Evolutionary conservation across 108 stramenopile species (phyloP), one percentile per base, ranked within the genome.

Genomic region (Bacterosira constricta): DNA sequence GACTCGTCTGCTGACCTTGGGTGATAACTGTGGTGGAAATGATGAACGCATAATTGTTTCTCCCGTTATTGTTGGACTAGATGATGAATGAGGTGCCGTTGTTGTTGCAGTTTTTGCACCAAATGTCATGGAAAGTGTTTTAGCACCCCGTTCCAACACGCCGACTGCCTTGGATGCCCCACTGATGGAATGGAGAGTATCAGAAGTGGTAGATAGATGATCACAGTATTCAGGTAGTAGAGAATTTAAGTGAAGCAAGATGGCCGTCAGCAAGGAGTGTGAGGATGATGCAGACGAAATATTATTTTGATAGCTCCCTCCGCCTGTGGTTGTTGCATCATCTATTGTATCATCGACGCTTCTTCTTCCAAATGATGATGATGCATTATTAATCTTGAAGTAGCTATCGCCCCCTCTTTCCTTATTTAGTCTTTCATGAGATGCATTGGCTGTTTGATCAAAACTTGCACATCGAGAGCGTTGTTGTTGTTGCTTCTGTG

Each of bases 201-300:
- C 46, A 0, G 76, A 61, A 0, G 32, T 55, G 0, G 41, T 15
- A 0, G 52, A 13, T 18, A 77, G 68, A 47, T 77, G 61, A 10
- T 49, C 34, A 53, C 68, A 77, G 35, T 69, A 77, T 63, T 69
- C 68, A 3, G 76, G 76, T 35, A 77, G 62, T 15, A 69, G 18
- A 17, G 66, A 67, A 47, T 77, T 49, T 13, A 77, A 49, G 35
- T 39, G 50, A 13, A 69, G 61, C 7, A 77, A 57, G 21, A 77
- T 63, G 2, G 60, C 61, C 1, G 76, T 64, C 21, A 68, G 38
- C 13, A 68, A 13, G 37, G 54, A 41, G 11, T 54, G 36, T 27
- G 66, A 51, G 31, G 45, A 13, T 11, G 29, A n/a, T 9, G 4
- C 17, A 10, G 37, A 60, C n/a, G n/a, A n/a, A n/a, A n/a, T n/a